These are phyloP conservation scores for Apiospora aurea DNA, from an alignment of 2,329 filamentous ascomycete genomes.

Conservation along the genomic window DNA sequence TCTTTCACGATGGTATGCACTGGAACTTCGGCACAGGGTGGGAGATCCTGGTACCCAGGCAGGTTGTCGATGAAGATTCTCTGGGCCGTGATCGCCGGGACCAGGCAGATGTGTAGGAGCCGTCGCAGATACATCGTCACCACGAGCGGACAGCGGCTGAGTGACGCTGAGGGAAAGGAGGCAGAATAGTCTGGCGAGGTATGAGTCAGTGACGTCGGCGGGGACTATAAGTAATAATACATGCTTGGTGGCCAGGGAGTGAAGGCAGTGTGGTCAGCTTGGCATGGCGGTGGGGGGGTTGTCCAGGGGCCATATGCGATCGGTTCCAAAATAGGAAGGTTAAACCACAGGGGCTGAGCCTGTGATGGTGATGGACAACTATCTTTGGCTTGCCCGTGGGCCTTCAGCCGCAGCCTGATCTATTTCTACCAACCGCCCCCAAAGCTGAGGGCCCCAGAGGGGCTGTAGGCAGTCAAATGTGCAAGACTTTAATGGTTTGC, in stretches of 20 bases:
- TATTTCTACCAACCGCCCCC: background rate
- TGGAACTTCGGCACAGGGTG: constrained; percentile 19
- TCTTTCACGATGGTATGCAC: constrained; percentile 8
- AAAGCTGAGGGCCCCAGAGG: background rate
- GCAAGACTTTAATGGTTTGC: background rate
- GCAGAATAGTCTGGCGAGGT: background rate
- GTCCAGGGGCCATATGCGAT: background rate
- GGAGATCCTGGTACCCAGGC: constrained; percentile 3
- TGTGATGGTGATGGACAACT: no score
- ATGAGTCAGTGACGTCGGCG: background rate
- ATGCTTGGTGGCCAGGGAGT: background rate
- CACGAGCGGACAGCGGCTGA: background rate
- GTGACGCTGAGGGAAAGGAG: background rate
- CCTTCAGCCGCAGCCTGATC: background rate
- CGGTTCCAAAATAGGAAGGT: background rate
- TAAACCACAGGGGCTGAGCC: no score
- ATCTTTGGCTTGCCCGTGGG: background rate
- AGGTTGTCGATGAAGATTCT: constrained; percentile 7
- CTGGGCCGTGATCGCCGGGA: background rate
- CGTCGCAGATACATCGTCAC: background rate
- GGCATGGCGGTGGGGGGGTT: background rate
- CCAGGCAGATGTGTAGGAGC: background rate
- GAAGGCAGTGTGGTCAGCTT: background rate
- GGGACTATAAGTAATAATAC: background rate
- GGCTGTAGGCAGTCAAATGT: no score